Conservation (phyloP, 495 filamentous ascomycete species). For the Trichoderma orchidacearum region DNA sequence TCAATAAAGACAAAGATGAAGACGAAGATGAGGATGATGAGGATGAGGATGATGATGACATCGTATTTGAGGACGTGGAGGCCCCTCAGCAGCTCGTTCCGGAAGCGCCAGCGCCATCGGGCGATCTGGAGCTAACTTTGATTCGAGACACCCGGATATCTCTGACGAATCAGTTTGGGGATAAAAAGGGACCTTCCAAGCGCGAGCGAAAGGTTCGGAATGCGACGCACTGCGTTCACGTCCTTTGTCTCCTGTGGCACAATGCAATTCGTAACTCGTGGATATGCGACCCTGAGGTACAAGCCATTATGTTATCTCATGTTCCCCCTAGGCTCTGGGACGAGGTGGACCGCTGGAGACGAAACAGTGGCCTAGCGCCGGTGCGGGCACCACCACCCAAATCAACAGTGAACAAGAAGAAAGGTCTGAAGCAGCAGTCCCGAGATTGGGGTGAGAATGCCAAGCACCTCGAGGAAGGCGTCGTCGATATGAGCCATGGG, state of each 20-base stretch:
- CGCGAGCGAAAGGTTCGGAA: conserved; percentile 65
- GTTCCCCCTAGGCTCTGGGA: conserved; percentile 50
- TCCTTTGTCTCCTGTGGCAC: conserved; percentile 77
- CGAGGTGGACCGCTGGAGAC: conserved; percentile 63
- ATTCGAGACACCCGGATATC: conserved; percentile 41
- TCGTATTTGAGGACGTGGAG: conserved; percentile 83
- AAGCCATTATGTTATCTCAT: conserved; percentile 61
- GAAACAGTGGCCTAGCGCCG: conserved; percentile 45
- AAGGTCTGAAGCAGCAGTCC: conserved; percentile 29
- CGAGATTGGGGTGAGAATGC: conserved; percentile 66
- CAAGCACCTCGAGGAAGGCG: conserved; percentile 51
- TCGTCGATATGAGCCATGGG: conserved; percentile 57
- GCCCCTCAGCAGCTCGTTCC: conserved; percentile 12
- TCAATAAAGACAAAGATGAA: no score
- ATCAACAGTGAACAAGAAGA: conserved; percentile 17
- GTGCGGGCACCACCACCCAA: conserved; percentile 15
- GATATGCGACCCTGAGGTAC: conserved; percentile 66
- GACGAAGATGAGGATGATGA: conserved; percentile 21
- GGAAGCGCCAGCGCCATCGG: conserved; percentile 12
- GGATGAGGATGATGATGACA: conserved; percentile 52
- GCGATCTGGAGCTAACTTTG: conserved; percentile 67
- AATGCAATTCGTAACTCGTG: conserved; percentile 79
- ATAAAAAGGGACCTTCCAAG: conserved; percentile 78
- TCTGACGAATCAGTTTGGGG: conserved; percentile 43
- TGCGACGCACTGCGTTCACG: conserved; percentile 75